phyloP scores from a whole-genome alignment of 2,329 filamentous ascomycete genomes.

The Fusarium coffeatum region DNA sequence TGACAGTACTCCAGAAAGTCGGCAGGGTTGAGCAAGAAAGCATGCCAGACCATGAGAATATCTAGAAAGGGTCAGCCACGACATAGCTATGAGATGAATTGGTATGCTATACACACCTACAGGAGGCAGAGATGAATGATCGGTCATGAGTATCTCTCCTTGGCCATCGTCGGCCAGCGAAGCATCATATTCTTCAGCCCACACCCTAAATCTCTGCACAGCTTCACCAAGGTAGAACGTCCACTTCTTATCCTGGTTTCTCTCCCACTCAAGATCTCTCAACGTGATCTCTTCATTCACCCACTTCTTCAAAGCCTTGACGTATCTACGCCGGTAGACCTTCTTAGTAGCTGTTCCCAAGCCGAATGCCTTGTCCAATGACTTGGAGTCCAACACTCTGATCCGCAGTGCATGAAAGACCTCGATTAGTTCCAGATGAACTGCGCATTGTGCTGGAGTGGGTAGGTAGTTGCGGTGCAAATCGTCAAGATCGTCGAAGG shows the following conservation, averaged over 20 bases:
- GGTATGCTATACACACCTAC: constrained; percentile 17
- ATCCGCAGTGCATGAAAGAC: constrained; percentile 64
- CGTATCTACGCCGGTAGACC: constrained; percentile 29
- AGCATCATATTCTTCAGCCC: constrained; percentile 26
- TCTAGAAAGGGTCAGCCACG: constrained; percentile 15
- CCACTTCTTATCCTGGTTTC: constrained; percentile 34
- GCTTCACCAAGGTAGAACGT: constrained; percentile 39
- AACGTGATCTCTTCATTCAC: constrained; percentile 19
- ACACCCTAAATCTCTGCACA: constrained; percentile 39
- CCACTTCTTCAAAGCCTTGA: constrained; percentile 17
- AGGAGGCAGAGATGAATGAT: constrained; percentile 24
- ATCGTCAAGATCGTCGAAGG: constrained; percentile 15
- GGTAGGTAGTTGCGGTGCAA: constrained; percentile 16
- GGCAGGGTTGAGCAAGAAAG: constrained; percentile 35
- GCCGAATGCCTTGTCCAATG: constrained; percentile 28
- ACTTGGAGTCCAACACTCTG: constrained; percentile 25
- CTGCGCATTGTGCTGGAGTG: constrained; percentile 56
- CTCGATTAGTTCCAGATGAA: constrained; percentile 70
- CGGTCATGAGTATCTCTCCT: neutral
- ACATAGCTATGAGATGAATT: rapidly evolving
- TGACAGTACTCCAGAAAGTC: constrained; percentile 26
- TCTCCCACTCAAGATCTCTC: constrained; percentile 19
- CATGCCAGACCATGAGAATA: constrained; percentile 39
- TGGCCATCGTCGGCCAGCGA: neutral
- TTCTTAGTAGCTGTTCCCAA: constrained; percentile 19